Evolutionary conservation across 352 stramenopile genomes (phyloP), one percentile per base, ranked within the genome.

Genomic region (Detonula confervacea): DNA sequence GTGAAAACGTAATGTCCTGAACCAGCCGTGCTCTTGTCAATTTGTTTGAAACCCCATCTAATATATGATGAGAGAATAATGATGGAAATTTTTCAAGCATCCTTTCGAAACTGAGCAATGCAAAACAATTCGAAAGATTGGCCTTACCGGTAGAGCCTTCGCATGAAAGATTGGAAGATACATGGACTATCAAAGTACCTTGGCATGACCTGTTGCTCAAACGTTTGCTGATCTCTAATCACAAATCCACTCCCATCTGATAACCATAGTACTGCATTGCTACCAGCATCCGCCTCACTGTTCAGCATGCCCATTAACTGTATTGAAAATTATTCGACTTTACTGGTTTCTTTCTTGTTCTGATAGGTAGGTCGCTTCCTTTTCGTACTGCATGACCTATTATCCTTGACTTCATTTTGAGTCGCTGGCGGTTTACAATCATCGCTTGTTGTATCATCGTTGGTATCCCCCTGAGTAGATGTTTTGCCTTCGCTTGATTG

Each of bases 41-140:
- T 55, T 52, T 67, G 59, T 55, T 67, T 67, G 37, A 67, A 67
- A 11, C 59, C 59, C 59, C 59, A 67, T 55, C 59, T 67, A 62
- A 62, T 35, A 30, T 20, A 37, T 39, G 3, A 52, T 52, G 44
- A 52, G 3, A 52, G 44, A 2, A 52, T 5, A 18, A 33, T 35
- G 56, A 33, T 14, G 22, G 25, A 62, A 42, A 11, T 24, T 62
- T 24, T 62, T 39, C 25, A 62, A 46, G 51, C 22, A 62, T 5
- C 9, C 0, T 46, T 11, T 62, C 11, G 25, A 62, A 27, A 20
- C 46, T 7, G 18, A 54, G 27, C 18, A 54, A 27, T 22, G 2
- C 46, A 54, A 49, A 49, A 12, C 16, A 49, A 49, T 49, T 49
- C 5, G 44, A 22, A 44, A 39, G 30, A 8, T 8, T 37, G 3